These are phyloP conservation scores for Mycena indigotica DNA, from an alignment of 768 basidiomycete genomes.

Conservation along the genomic window DNA sequence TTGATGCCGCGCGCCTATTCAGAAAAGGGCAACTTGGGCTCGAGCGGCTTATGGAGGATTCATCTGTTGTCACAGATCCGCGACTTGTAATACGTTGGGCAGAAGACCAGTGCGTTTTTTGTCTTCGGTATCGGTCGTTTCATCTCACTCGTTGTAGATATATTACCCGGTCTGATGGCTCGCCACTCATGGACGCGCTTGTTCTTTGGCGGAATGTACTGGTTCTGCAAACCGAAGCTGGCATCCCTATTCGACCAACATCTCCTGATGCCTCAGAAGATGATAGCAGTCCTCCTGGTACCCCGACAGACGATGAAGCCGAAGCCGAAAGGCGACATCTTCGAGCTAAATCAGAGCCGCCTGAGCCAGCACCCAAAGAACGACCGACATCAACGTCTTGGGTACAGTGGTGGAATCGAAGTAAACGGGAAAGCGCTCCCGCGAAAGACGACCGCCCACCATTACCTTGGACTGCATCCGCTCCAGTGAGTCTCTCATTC, in stretches of 20 bases:
- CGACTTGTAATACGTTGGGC: slow-evolving; percentile 77
- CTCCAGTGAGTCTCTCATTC: slow-evolving; percentile 17
- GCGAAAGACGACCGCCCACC: slow-evolving; percentile 24
- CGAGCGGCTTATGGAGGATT: slow-evolving; percentile 65
- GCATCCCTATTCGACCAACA: slow-evolving; percentile 35
- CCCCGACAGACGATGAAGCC: slow-evolving; percentile 27
- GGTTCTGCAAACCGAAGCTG: slow-evolving; percentile 29
- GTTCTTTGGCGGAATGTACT: slow-evolving; percentile 63
- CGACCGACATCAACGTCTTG: slow-evolving; percentile 68
- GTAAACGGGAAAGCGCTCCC: slow-evolving; percentile 39
- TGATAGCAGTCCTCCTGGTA: slow-evolving; percentile 23
- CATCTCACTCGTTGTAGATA: slow-evolving; percentile 49
- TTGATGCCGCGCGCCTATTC: slow-evolving; percentile 60
- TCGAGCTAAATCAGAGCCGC: slow-evolving; percentile 45
- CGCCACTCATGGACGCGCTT: slow-evolving; percentile 76
- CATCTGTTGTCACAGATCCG: slow-evolving; percentile 58
- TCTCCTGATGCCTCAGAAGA: slow-evolving; percentile 36
- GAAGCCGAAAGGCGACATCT: slow-evolving; percentile 27
- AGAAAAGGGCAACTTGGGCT: slow-evolving; percentile 65
- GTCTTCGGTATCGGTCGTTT: background rate
- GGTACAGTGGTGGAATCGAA: slow-evolving; percentile 84
- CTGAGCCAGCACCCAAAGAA: slow-evolving; percentile 28
- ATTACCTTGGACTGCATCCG: slow-evolving; percentile 28
- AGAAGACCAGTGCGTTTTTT: slow-evolving; percentile 56
- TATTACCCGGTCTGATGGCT: slow-evolving; percentile 73